These are phyloP conservation scores for Pisolithus thermaeus DNA, from an alignment of 1,284 basidiomycete genomes.

Conservation along the genomic window DNA sequence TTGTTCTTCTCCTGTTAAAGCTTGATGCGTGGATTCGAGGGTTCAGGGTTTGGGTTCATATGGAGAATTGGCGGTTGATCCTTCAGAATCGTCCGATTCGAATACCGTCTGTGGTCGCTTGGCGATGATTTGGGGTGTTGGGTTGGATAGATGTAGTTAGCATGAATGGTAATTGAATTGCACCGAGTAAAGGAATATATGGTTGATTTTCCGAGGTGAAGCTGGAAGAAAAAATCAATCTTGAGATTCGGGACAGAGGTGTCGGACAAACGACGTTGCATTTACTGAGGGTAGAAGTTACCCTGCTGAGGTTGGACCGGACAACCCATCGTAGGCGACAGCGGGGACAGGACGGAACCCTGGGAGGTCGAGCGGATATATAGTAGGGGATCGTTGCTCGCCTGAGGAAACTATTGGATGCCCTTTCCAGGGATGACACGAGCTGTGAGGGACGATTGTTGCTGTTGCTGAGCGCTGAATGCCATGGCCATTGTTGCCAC, in stretches of 20 bases:
- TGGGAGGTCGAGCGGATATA: constrained; percentile 37
- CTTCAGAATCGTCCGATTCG: constrained; percentile 16
- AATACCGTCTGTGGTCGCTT: constrained; percentile 21
- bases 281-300: constrained; percentile 27
- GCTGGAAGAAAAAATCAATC: neutral
- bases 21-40: constrained; percentile 25
- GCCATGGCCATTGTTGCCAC: constrained; percentile 14
- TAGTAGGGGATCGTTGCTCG: constrained; percentile 13
- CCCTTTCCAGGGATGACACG: constrained; percentile 61
- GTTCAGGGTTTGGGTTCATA: constrained; percentile 22
- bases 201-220: too few species aligned
- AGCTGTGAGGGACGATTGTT: constrained; percentile 36
- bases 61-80: constrained; percentile 1
- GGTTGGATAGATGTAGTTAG: neutral
- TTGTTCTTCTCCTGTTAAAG: constrained; percentile 15
- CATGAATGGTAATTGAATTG: too few species aligned
- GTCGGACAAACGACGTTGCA: constrained; percentile 49
- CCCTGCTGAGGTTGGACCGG: constrained; percentile 37
- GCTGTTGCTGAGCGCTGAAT: constrained; percentile 19
- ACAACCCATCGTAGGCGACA: constrained; percentile 40
- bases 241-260: constrained; percentile 34
- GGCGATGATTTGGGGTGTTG: neutral
- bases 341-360: constrained; percentile 33
- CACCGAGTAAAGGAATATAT: too few species aligned
- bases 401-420: constrained; percentile 52